Percentiles rank a stretch among this genome's conserved stretches.
These are phyloP conservation scores for Eucalyptus rudis DNA, from an alignment of 345 rosid genomes.

Conservation along the genomic window DNA sequence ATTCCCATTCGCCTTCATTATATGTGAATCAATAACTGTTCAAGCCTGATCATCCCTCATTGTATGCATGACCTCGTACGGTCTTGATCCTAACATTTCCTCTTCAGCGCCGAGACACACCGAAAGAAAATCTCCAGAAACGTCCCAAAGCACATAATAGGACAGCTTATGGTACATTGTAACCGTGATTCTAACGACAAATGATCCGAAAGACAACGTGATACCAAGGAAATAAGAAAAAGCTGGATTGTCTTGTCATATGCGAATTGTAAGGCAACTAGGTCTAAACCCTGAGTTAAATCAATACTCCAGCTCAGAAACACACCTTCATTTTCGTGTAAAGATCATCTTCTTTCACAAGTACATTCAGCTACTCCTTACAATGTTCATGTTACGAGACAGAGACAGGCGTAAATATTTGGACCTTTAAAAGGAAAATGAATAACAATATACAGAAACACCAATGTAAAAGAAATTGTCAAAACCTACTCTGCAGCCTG, in stretches of 20 bases:
- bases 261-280: background rate
- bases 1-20: background rate
- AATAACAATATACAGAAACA: background rate
- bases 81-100: background rate
- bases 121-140: background rate
- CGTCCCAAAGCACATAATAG: background rate
- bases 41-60: background rate
- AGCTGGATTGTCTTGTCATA: background rate
- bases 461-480: background rate
- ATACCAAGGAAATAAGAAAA: background rate
- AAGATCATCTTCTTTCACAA: background rate
- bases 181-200: background rate
- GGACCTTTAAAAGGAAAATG: background rate
- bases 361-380: background rate
- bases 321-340: background rate
- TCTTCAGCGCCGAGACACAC: background rate
- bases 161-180: background rate
- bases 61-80: background rate
- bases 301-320: background rate
- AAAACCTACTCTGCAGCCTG: background rate
- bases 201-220: background rate
- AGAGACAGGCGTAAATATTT: background rate
- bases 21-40: background rate
- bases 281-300: background rate
- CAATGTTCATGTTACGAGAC: background rate